Conservation (phyloP, 139 green algal species). For the Micromonas commoda region DNA sequence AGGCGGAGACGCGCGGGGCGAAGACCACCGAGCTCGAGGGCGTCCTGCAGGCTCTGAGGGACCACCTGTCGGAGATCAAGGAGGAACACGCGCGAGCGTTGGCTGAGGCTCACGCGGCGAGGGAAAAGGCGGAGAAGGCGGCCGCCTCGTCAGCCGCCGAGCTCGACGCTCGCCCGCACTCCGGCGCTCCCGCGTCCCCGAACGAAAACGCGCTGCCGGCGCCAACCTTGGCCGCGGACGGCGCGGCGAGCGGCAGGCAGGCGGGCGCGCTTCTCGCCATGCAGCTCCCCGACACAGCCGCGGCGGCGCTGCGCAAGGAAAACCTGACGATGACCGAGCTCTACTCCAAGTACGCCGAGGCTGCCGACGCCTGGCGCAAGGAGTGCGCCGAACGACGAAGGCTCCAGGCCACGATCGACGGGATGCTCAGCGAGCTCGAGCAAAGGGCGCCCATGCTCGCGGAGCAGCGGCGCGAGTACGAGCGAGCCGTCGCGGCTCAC, state of each 20-base stretch:
- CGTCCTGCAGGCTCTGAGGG: background rate
- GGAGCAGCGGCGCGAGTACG: conserved; percentile 21
- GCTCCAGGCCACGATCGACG: conserved; percentile 17
- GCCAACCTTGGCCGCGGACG: background rate
- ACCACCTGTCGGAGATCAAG: background rate
- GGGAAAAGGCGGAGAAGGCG: conserved; percentile 8
- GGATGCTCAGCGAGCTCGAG: conserved; percentile 27
- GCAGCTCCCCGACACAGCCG: conserved; percentile 2
- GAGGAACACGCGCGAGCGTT: background rate
- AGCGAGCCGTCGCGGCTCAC: conserved; percentile 22
- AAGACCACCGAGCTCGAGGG: conserved; percentile 4
- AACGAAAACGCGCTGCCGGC: background rate
- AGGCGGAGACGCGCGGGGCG: background rate
- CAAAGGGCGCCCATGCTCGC: conserved; percentile 24
- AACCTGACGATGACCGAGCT: conserved; percentile 19
- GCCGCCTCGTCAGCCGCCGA: background rate
- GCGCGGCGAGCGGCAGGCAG: background rate
- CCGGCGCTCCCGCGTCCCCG: no score
- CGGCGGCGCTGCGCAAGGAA: background rate
- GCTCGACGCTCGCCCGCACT: no score
- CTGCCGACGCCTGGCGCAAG: conserved; percentile 22
- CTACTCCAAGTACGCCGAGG: conserved; percentile 35
- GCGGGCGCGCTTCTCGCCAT: background rate
- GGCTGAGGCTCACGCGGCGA: conserved; percentile 14
- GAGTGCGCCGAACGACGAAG: conserved; percentile 8